Conservation (phyloP, 108 stramenopile species). For the Cyclostephanos tholiformis region DNA sequence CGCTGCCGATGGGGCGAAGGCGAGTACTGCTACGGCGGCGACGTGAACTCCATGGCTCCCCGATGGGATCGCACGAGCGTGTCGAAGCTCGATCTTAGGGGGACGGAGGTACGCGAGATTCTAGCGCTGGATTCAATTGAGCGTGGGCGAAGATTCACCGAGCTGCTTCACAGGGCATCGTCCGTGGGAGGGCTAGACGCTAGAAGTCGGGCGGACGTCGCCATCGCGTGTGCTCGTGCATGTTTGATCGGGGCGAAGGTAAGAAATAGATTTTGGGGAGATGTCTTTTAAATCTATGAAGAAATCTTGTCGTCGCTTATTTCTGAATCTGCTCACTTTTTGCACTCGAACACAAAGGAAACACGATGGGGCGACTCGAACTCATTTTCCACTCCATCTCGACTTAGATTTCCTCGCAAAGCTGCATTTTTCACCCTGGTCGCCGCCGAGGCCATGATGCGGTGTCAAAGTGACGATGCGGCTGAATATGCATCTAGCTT, state of each 20-base stretch:
- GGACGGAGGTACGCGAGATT: slow-evolving; percentile 57
- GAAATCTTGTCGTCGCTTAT: not conserved
- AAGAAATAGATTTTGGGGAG: slow-evolving; percentile 7
- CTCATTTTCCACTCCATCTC: slow-evolving; percentile 18
- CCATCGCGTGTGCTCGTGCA: not conserved
- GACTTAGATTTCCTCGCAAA: slow-evolving; percentile 65
- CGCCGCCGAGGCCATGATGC: slow-evolving; percentile 78
- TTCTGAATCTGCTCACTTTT: not conserved
- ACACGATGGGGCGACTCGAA: slow-evolving; percentile 40
- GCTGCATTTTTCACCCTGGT: slow-evolving; percentile 78
- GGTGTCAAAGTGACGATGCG: slow-evolving; percentile 34
- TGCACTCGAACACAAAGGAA: not conserved
- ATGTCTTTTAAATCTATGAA: not conserved
- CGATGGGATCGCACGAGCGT: slow-evolving; percentile 72
- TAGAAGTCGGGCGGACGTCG: too few relatives aligned
- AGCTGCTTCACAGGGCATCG: slow-evolving; percentile 35
- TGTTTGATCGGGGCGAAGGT: slow-evolving; percentile 43
- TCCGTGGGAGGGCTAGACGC: slow-evolving; percentile 67
- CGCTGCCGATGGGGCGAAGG: slow-evolving; percentile 86
- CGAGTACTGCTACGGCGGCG: slow-evolving; percentile 65
- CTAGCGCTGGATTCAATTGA: slow-evolving; percentile 11
- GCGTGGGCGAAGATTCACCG: too few relatives aligned
- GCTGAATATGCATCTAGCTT: slow-evolving; percentile 53
- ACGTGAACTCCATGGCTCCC: slow-evolving; percentile 36
- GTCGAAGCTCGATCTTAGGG: slow-evolving; percentile 58